Evolutionary conservation across 495 filamentous ascomycete genomes (phyloP).

Genomic region (Friedmanniomyces endolithicus): DNA sequence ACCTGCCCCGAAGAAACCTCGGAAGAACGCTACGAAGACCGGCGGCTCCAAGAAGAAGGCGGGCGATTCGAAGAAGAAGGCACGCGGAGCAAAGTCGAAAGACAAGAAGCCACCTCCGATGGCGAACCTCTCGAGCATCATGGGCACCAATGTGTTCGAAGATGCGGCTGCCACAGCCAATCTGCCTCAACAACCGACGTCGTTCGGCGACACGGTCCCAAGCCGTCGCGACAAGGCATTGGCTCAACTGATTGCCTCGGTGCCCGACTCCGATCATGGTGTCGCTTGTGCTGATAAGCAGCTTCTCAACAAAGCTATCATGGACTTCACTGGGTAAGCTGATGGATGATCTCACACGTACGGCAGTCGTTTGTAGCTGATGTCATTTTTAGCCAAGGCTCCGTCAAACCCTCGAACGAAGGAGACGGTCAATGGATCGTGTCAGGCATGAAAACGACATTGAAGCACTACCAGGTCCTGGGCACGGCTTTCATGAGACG

Average conservation of each 20-base stretch:
- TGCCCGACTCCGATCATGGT: conserved; percentile 18
- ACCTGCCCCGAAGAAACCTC: neutral
- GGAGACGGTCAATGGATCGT: conserved; percentile 34
- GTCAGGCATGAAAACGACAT: conserved; percentile 35
- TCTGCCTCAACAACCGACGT: conserved; percentile 15
- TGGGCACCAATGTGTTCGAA: conserved; percentile 20
- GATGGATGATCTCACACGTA: neutral
- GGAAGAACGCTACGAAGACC: neutral
- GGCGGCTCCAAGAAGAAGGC: neutral
- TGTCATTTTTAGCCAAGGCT: neutral
- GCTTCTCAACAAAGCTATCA: conserved; percentile 25
- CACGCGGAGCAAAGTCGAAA: neutral
- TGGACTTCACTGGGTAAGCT: conserved; percentile 28
- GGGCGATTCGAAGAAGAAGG: conserved; percentile 1
- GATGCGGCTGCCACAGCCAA: conserved; percentile 17
- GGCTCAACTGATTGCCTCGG: conserved; percentile 25
- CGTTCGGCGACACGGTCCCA: conserved; percentile 3
- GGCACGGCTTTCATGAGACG: conserved; percentile 46
- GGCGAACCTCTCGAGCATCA: conserved; percentile 5
- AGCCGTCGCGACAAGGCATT: conserved; percentile 21
- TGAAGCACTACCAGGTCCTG: conserved; percentile 44
- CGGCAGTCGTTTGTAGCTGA: conserved; percentile 21
- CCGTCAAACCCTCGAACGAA: neutral
- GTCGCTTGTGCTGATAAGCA: conserved; percentile 15
- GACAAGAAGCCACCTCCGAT: neutral